Evolutionary conservation across 2,329 filamentous ascomycete species (phyloP).

Genomic region (Trichoderma sp.): DNA sequence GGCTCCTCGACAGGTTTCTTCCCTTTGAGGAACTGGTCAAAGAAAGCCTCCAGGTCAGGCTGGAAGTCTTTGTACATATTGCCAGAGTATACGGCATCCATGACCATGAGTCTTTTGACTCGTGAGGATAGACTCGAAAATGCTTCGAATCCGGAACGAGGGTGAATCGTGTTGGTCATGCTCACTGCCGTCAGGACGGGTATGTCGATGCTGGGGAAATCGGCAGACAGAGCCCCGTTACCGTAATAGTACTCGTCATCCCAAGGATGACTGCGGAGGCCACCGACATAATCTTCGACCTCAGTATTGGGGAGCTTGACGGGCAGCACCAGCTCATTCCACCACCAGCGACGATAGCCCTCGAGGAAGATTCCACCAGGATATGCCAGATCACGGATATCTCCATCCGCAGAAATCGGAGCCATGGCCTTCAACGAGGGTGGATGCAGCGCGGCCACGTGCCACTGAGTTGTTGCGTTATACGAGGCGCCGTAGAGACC

Average conservation of each 20-base stretch:
- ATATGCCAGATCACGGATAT: not conserved
- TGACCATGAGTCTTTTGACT: not conserved
- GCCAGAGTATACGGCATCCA: not conserved
- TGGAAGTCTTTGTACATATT: not conserved
- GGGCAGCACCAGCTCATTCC: not conserved
- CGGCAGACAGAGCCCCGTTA: not conserved
- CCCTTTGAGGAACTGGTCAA: not conserved
- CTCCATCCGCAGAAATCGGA: not conserved
- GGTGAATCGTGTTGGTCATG: not conserved
- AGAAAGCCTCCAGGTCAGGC: not conserved
- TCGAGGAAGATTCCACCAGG: not conserved
- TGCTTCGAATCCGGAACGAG: not conserved
- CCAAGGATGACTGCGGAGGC: not conserved
- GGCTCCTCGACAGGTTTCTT: not conserved
- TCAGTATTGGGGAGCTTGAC: not conserved
- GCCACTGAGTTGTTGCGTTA: not conserved
- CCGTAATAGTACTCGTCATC: not conserved
- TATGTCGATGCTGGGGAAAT: not conserved
- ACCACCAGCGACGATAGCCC: not conserved
- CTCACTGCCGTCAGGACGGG: not conserved
- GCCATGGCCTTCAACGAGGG: not conserved
- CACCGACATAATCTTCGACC: not conserved
- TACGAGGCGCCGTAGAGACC: not conserved
- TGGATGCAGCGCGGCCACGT: not conserved
- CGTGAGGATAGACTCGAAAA: not conserved